Evolutionary conservation across 1,284 basidiomycete species (phyloP), one percentile per base, ranked within the genome.

Genomic region (Boletus hoseneyae): DNA sequence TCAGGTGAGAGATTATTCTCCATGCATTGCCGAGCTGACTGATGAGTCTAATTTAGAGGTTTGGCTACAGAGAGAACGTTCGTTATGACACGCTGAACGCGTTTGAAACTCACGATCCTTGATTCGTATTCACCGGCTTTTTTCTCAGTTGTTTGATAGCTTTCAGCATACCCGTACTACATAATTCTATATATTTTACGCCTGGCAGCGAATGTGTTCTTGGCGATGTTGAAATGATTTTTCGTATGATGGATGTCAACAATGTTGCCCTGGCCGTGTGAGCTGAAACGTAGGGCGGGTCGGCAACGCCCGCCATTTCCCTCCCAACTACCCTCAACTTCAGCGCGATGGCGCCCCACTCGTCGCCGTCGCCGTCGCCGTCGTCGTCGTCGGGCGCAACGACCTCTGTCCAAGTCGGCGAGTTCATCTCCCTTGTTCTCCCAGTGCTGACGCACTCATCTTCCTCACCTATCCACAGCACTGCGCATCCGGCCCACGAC

Each of bases 401-500:
- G 73, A 90, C 87, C 57, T 90, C 88, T 62, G 87, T 90, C 44
- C 88, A 90, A 90, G 87, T 90, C 69, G 87, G 87, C 85, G 48
- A 75, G 88, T 81, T 44, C 15, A 3, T 23, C 18, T 37, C 12
- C 15, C n/a, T 15, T 6, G 10, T 16, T 15, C 18, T 18, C 32
- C 13, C 12, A 23, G 35, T 23, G 23, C 7, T 9, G 19, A n/a
- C 2, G 2, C 23, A 25, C 23, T 25, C 23, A 25, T 29, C 27
- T 11, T 25, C 19, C 50, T 65, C 47, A 13, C 18, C 16, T 30
- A 0, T 39, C 12, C 54, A 44, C 67, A 94, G 95, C 95, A 57
- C 79, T 98, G 56, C 89, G 96, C 55, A 95, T 99, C 57, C 82
- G 95, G 56, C 96, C 96, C 21, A 80, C 90, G 42, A 92, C 90